Conservation (phyloP, 2,329 filamentous ascomycete species). For the Colletotrichum higginsianum region DNA sequence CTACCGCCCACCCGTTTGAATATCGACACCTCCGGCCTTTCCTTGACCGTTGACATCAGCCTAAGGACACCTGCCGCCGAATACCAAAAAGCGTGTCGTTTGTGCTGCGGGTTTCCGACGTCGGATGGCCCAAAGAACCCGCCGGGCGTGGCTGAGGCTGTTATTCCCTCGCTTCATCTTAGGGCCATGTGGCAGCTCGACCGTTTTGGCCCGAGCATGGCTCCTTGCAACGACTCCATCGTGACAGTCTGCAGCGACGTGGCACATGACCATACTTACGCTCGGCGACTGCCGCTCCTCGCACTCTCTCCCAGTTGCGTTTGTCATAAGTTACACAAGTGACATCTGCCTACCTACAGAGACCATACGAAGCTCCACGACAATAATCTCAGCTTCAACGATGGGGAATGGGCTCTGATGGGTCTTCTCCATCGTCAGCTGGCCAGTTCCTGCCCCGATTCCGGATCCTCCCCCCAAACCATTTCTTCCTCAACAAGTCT, state of each 20-base stretch:
- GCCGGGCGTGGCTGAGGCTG: constrained; percentile 10
- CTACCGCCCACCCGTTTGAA: constrained; percentile 1
- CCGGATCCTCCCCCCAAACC: neutral
- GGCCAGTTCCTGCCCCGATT: neutral
- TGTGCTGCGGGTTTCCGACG: constrained; percentile 23
- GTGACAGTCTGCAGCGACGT: constrained; percentile 13
- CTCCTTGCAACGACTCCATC: constrained; percentile 34
- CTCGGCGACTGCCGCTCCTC: constrained; percentile 22
- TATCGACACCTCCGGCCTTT: neutral
- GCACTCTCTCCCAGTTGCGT: neutral
- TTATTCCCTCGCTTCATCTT: constrained; percentile 6
- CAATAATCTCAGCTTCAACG: constrained; percentile 2
- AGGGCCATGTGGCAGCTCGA: constrained; percentile 25
- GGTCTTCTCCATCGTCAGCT: constrained; percentile 25
- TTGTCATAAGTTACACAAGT: constrained; percentile 9
- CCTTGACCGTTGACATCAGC: neutral
- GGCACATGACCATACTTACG: constrained; percentile 37
- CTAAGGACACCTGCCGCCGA: neutral
- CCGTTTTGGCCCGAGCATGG: constrained; percentile 18
- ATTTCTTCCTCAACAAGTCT: constrained; percentile 28
- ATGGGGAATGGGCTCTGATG: constrained; percentile 24
- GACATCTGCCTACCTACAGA: neutral
- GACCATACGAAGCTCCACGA: constrained; percentile 1
- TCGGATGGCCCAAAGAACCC: constrained; percentile 24
- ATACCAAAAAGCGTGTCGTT: constrained; percentile 1